Evolutionary conservation across 2,329 filamentous ascomycete species (phyloP).

Genomic region (Ophiostoma montium): DNA sequence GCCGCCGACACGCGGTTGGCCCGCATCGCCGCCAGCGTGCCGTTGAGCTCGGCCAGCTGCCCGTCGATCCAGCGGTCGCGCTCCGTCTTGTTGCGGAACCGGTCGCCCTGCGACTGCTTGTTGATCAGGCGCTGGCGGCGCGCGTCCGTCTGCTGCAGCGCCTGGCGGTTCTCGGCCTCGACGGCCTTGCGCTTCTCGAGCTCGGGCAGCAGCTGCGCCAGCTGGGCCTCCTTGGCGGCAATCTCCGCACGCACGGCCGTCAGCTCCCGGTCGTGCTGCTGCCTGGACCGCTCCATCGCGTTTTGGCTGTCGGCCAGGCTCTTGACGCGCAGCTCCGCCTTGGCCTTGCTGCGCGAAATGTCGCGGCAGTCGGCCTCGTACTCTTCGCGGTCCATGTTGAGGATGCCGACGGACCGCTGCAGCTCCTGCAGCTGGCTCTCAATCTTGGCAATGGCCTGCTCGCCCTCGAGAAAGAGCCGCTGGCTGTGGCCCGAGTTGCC

Average conservation of each 20-base stretch:
- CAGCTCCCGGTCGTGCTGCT: constrained; percentile 58
- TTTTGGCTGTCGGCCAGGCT: constrained; percentile 71
- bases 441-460: constrained; percentile 63
- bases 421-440: constrained; percentile 68
- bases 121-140: constrained; percentile 67
- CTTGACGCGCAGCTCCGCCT: constrained; percentile 75
- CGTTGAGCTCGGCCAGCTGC: constrained; percentile 68
- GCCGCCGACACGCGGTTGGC: constrained; percentile 71
- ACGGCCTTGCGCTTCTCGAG: constrained; percentile 60
- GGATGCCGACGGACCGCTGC: constrained; percentile 68
- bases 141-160: constrained; percentile 63
- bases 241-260: constrained; percentile 62
- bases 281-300: constrained; percentile 57
- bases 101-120: constrained; percentile 79
- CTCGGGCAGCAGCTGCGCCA: constrained; percentile 60
- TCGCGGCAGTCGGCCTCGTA: constrained; percentile 83
- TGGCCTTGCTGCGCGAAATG: constrained; percentile 63
- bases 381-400: constrained; percentile 73
- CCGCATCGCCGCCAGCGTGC: constrained; percentile 64
- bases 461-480: constrained; percentile 59
- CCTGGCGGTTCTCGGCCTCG: constrained; percentile 55
- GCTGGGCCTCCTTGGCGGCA: constrained; percentile 58
- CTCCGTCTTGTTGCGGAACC: constrained; percentile 78
- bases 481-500: constrained; percentile 75
- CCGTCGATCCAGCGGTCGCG: constrained; percentile 69